Base-by-base conservation (phyloP, 2,329 filamentous ascomycete genomes). In the Falciphora oryzae region DNA sequence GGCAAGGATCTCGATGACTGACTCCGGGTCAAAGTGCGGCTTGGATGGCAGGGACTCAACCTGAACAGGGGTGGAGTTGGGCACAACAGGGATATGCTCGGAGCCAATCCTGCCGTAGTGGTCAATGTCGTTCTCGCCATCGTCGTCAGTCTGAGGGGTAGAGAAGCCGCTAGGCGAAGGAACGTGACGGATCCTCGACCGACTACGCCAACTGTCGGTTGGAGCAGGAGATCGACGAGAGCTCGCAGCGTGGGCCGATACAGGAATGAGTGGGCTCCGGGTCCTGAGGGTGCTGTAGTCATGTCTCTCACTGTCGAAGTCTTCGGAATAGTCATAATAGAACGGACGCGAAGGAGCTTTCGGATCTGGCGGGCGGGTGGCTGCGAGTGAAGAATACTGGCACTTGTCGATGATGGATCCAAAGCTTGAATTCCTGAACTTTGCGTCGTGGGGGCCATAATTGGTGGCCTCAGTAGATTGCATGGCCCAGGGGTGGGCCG, bases 311-410 rank as follows among this genome's bases (percentile, higher is more conserved):
- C 67, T 59, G 25, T 82, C 79, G 63, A 84, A 84, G 3, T 77
- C 79, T 67, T 84, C 82, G 25, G 76, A 80, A 68, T 84, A 84
- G 69, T 85, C 82, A 66, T 84, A 84, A 69, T 83, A 84, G 56
- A 79, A 75, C 58, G 79, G 74, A 65, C 75, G 70, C 50, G 69
- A 65, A 59, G 73, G 68, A 64, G 72, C 32, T 65, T 65, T 63
- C 65, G 67, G 56, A 66, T 67, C 61, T 28, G 68, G 65, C 65
- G 70, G 62, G 59, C 29, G 50, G 61, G 66, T 74, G n/a, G 73
- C 66, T 35, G 70, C 65, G 50, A 70, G 72, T 4, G 69, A 71
- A 44, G 68, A 68, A 27, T 69, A 72, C 57, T 71, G 73, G 63
- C 84, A 82, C 76, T 82, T 80, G 65, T 82, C 79, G 14, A 80